Conservation (phyloP, 345 rosid species). For the Brassica napus region Da-Ae NC_063449.1:18655501-18656000, state of each 20-base stretch:
- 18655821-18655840: constrained; percentile 2
- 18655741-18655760: too few species aligned
- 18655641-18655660: constrained; percentile 20
- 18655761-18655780: too few species aligned
- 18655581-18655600: background rate
- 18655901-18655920: too few species aligned
- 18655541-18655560: background rate
- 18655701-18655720: too few species aligned
- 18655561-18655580: constrained; percentile 32
- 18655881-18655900: background rate
- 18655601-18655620: constrained; percentile 28
- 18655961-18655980: too few species aligned
- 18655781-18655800: too few species aligned
- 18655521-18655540: constrained; percentile 20
- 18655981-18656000: background rate
- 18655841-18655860: background rate
- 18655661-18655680: constrained; percentile 15
- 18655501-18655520: constrained; percentile 25
- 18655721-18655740: too few species aligned
- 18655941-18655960: too few species aligned
- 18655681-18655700: constrained; percentile 8
- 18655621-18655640: constrained; percentile 33
- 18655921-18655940: too few species aligned
- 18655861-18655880: background rate
- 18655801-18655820: too few species aligned